phyloP scores from a whole-genome alignment of 1,284 basidiomycete genomes.

The Ganoderma multipileum region DNA sequence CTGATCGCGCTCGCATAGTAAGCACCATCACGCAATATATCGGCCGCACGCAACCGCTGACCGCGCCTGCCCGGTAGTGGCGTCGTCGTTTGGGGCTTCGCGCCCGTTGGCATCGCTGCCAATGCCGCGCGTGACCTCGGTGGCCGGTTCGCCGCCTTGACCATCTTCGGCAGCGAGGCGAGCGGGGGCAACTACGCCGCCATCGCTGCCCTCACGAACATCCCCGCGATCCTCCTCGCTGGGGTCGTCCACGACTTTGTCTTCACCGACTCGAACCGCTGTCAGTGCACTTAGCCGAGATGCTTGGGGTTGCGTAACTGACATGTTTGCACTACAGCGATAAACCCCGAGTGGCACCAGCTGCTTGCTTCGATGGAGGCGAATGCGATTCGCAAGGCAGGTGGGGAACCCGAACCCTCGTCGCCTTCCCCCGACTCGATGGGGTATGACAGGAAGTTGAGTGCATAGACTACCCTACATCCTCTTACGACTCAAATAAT shows the following conservation, averaged over 20 bases:
- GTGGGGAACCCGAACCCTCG: conserved; percentile 1
- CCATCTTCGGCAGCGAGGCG: conserved; percentile 63
- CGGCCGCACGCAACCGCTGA: too few relatives aligned
- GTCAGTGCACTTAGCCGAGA: conserved; percentile 47
- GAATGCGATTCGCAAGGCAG: conserved; percentile 19
- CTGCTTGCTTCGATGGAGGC: conserved; percentile 16
- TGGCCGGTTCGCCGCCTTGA: conserved; percentile 60
- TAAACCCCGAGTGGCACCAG: conserved; percentile 25
- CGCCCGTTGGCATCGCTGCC: conserved; percentile 57
- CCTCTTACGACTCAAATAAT: background rate
- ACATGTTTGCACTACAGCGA: conserved; percentile 11
- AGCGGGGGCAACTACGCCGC: conserved; percentile 64
- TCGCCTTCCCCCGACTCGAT: conserved; percentile 12
- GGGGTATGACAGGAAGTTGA: conserved; percentile 22
- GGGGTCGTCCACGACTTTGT: conserved; percentile 61
- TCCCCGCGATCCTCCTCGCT: conserved; percentile 62
- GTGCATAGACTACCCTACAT: conserved; percentile 7
- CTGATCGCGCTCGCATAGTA: conserved; percentile 65
- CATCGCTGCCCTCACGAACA: conserved; percentile 68
- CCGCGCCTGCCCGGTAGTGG: conserved; percentile 45
- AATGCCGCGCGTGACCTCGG: conserved; percentile 75
- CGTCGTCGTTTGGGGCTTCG: conserved; percentile 65
- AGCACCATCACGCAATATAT: conserved; percentile 25
- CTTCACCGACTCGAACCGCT: conserved; percentile 59
- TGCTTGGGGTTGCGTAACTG: conserved; percentile 44